Conservation (phyloP, 345 rosid species). For the Rhizophora mangle region DNA sequence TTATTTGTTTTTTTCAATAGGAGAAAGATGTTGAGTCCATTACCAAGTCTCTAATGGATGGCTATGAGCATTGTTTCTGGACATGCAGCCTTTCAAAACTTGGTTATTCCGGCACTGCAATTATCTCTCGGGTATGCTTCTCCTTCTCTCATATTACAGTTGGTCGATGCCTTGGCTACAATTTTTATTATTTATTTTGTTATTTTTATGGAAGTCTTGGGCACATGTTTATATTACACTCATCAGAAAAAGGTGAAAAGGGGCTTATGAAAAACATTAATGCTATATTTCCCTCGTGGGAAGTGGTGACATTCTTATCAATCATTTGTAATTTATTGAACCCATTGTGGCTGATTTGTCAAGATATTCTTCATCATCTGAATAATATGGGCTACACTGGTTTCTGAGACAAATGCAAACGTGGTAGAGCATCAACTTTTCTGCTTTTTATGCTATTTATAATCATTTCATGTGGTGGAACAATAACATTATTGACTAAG, state of each 20-base stretch:
- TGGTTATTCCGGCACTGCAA: conserved; percentile 95
- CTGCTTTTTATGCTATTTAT: no score
- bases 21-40: conserved; percentile 81
- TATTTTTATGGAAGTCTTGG: no score
- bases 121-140: conserved; percentile 76
- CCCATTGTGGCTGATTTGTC: not conserved
- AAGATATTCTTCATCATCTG: not conserved
- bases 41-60: conserved; percentile 56
- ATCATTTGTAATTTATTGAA: not conserved
- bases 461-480: no score
- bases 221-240: no score
- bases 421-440: no score
- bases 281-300: not conserved
- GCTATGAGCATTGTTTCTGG: conserved; percentile 86
- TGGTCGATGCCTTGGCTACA: not conserved
- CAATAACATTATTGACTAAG: no score
- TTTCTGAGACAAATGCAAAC: no score
- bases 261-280: not conserved
- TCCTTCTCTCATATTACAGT: conserved; percentile 3
- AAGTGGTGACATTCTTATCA: not conserved
- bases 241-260: no score
- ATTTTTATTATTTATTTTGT: no score
- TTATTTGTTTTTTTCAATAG: conserved; percentile 34
- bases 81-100: conserved; percentile 83
- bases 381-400: not conserved